phyloP scores from a whole-genome alignment of 495 filamentous ascomycete species.

The Tricharina praecox region DNA sequence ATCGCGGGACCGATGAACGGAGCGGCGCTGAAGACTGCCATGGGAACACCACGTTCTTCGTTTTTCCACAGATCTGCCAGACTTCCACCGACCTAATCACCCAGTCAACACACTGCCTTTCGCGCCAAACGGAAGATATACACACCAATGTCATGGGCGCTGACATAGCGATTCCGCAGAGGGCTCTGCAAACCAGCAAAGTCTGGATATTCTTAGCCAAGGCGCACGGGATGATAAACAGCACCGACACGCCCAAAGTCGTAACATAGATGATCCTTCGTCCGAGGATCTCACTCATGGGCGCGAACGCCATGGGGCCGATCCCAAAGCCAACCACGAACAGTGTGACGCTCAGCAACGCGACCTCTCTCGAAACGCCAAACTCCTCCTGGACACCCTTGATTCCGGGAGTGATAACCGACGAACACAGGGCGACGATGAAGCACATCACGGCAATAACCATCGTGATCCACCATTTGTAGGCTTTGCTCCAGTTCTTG shows the following conservation, averaged over 20 bases:
- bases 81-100: slow-evolving; percentile 45
- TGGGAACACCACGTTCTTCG: slow-evolving; percentile 68
- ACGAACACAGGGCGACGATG: slow-evolving; percentile 45
- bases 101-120: neutral
- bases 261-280: slow-evolving; percentile 48
- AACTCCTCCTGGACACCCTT: slow-evolving; percentile 43
- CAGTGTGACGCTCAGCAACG: slow-evolving; percentile 48
- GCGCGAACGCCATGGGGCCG: slow-evolving; percentile 68
- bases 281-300: slow-evolving; percentile 55
- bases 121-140: neutral
- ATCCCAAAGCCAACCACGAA: slow-evolving; percentile 70
- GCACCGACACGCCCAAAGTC: slow-evolving; percentile 46
- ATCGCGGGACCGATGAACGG: slow-evolving; percentile 63
- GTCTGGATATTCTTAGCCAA: slow-evolving; percentile 58
- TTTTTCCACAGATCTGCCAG: slow-evolving; percentile 57
- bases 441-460: slow-evolving; percentile 47
- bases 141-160: slow-evolving; percentile 59
- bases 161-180: slow-evolving; percentile 68
- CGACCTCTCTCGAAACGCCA: slow-evolving; percentile 46
- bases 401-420: slow-evolving; percentile 54
- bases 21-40: slow-evolving; percentile 71
- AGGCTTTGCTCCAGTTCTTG: slow-evolving; percentile 48
- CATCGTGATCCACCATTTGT: slow-evolving; percentile 54
- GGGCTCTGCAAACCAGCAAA: slow-evolving; percentile 51
- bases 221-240: slow-evolving; percentile 65